phyloP scores from a whole-genome alignment of 2,329 filamentous ascomycete species.

The Neoscytalidium dimidiatum region DNA sequence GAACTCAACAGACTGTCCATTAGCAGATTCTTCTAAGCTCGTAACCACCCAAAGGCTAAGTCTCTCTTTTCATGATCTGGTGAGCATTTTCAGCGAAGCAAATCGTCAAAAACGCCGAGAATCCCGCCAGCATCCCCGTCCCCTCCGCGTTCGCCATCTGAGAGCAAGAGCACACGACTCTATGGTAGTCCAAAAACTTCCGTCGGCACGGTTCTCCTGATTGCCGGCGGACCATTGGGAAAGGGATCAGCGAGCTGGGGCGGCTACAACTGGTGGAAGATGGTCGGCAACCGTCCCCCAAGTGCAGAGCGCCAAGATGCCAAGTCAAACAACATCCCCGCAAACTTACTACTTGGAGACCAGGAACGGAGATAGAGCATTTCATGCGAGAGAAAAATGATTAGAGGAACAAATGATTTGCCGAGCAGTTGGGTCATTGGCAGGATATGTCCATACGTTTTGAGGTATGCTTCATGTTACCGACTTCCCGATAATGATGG shows the following conservation, averaged over 20 bases:
- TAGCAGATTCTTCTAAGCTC: not conserved
- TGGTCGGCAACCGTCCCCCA: not conserved
- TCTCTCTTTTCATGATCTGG: not conserved
- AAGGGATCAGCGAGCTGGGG: not conserved
- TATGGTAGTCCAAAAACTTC: not conserved
- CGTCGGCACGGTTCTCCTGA: not conserved
- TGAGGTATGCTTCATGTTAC: no score
- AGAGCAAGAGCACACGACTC: not conserved
- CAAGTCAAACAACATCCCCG: slow-evolving; percentile 15
- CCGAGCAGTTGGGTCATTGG: not conserved
- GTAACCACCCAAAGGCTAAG: no score
- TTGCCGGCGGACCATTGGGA: not conserved
- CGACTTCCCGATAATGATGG: no score
- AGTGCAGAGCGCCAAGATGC: slow-evolving; percentile 1
- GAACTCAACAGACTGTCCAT: not conserved
- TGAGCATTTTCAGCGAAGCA: not conserved
- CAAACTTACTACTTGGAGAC: not conserved
- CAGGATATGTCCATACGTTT: no score
- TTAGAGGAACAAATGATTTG: not conserved
- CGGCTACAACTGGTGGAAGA: slow-evolving; percentile 10
- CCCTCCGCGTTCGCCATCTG: not conserved
- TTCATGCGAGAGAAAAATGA: not conserved
- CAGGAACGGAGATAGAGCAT: not conserved
- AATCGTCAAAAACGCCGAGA: not conserved
- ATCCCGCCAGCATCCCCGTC: not conserved